Evolutionary conservation across 2,329 filamentous ascomycete genomes (phyloP).

Genomic region (Botrytis deweyae): DNA sequence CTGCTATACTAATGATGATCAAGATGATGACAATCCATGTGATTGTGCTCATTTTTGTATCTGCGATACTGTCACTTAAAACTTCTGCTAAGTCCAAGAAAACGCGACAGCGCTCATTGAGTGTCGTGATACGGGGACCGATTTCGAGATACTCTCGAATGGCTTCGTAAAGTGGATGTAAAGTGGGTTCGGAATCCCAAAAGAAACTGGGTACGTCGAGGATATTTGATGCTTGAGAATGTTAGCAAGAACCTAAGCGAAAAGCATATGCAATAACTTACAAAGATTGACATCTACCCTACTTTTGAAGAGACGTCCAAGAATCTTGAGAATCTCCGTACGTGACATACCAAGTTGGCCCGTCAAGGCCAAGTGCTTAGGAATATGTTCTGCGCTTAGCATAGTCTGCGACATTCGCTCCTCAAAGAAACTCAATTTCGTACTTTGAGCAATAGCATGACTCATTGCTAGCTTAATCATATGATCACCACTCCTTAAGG

Average conservation of each 20-base stretch:
- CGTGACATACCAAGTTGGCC: constrained; percentile 89
- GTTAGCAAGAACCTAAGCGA: constrained; percentile 26
- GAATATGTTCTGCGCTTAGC: constrained; percentile 87
- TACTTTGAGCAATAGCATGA: constrained; percentile 96
- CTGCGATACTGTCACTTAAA: constrained; percentile 84
- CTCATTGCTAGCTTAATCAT: constrained; percentile 99
- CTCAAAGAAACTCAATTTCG: constrained; percentile 93
- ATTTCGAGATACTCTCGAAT: constrained; percentile 98
- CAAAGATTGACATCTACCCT: constrained; percentile 97
- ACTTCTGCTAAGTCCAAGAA: constrained; percentile 97
- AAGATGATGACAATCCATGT: constrained; percentile 98
- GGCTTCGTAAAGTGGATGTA: constrained; percentile 90
- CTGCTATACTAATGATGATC: constrained; percentile 85
- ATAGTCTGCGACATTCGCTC: constrained; percentile 95
- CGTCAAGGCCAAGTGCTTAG: constrained; percentile 82
- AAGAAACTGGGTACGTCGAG: constrained; percentile 96
- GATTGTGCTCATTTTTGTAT: constrained; percentile 92
- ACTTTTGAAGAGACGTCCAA: constrained; percentile 87
- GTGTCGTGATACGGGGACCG: constrained; percentile 89
- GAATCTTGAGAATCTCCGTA: constrained; percentile 86
- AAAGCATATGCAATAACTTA: constrained; percentile 50
- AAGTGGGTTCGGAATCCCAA: constrained; percentile 94
- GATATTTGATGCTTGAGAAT: constrained; percentile 76
- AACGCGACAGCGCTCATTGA: constrained; percentile 94
- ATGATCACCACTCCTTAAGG: constrained; percentile 87